Conservation (phyloP, 2,329 filamentous ascomycete genomes). For the Exophiala spinifera region DNA sequence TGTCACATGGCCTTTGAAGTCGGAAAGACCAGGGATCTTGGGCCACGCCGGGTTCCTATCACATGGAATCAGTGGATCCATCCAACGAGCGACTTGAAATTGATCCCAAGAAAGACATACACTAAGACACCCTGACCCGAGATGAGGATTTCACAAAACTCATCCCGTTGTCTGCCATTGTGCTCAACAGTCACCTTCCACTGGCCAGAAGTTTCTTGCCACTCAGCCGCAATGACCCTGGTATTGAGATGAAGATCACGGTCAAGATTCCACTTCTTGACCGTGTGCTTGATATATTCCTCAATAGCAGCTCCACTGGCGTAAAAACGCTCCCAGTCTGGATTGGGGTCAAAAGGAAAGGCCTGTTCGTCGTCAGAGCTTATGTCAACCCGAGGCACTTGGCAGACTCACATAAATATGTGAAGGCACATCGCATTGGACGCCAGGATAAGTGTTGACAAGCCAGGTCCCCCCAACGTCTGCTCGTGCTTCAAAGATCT, state of each 20-base stretch:
- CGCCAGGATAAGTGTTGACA: constrained; percentile 32
- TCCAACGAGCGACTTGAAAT: no score
- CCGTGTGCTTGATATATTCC: constrained; percentile 63
- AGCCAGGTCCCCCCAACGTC: constrained; percentile 34
- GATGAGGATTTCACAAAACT: background rate
- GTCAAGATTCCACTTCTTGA: constrained; percentile 63
- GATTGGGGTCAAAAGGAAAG: constrained; percentile 64
- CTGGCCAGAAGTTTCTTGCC: constrained; percentile 51
- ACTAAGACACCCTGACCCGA: background rate
- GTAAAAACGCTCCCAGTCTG: constrained; percentile 66
- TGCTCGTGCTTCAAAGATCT: constrained; percentile 30
- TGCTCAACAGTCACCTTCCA: constrained; percentile 50
- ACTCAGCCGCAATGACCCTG: constrained; percentile 54
- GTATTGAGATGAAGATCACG: constrained; percentile 55
- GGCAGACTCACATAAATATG: constrained; percentile 10
- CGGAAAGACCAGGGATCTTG: constrained; percentile 30
- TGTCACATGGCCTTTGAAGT: constrained; percentile 30
- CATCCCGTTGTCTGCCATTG: background rate
- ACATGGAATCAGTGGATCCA: no score
- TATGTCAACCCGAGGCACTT: no score
- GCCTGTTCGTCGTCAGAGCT: constrained; percentile 7
- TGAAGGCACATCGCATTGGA: constrained; percentile 23
- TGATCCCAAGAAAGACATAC: background rate
- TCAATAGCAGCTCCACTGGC: constrained; percentile 64
- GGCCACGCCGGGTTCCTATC: constrained; percentile 35